Base-by-base conservation (phyloP, 108 stramenopile species). In the Nitzschia sp. region DNA sequence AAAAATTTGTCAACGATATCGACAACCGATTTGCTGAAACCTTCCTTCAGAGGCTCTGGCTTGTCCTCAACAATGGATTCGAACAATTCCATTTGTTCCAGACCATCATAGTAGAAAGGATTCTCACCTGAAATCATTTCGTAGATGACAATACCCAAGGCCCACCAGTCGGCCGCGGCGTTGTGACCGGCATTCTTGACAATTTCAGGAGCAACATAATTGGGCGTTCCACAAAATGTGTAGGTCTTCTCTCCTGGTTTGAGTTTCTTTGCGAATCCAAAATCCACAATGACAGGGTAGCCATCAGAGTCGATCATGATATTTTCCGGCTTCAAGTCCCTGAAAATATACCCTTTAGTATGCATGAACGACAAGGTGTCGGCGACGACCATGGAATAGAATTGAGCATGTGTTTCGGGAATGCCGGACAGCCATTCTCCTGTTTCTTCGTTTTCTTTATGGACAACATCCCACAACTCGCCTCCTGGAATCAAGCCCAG, bases 311-410 rank as follows among this genome's bases (percentile, higher is more conserved):
- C 86, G 51, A 90, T 77, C 64, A 90, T 66, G 47, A 93, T 67
- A 68, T 88, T 88, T 59, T 91, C 89, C 0, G 95, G 95, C 74
- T 97, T 98, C 23, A 98, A 71, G 78, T 97, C 97, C 15, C 97
- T 84, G 80, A 96, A 98, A 27, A 97, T 85, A 38, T 95, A 82
- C 46, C 86, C 80, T 56, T 78, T 69, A 8, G 54, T 47, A 67
- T 98, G 98, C 66, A 98, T 80, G 71, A 90, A 93, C 72, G 92
- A 93, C 35, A 98, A 91, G 46, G 72, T 91, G 26, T 79, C 78
- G 18, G 72, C 66, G 0, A 79, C 36, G 24, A 49, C 51, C 24
- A 68, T 38, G 26, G 72, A 46, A 48, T 79, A 79, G 35, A 79
- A 79, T 34, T 65, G 54, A 28, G 68, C 66, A 19, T 74, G 38